Percentiles rank a stretch among this genome's conserved stretches.
These are phyloP conservation scores for Globisporangium okanoganense DNA, from an alignment of 352 stramenopile species.

Conservation along the genomic window DNA sequence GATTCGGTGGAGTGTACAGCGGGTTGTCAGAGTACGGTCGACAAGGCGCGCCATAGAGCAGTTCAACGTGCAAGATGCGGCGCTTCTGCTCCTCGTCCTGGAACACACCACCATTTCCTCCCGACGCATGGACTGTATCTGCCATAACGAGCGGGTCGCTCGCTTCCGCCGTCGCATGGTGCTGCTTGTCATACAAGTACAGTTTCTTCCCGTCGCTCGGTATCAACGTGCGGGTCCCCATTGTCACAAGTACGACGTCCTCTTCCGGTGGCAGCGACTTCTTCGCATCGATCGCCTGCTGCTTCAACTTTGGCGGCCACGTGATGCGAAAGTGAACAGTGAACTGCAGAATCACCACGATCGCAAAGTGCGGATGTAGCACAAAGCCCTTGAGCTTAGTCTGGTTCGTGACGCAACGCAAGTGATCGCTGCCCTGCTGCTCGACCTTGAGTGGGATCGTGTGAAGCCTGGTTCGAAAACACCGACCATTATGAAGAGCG, in stretches of 20 bases:
- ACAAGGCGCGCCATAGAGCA: constrained; percentile 55
- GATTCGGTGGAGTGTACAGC: constrained; percentile 60
- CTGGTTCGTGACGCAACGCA: constrained; percentile 43
- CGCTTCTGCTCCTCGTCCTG: constrained; percentile 19
- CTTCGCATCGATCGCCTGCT: constrained; percentile 55
- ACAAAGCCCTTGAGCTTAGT: constrained; percentile 71
- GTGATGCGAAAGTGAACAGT: constrained; percentile 75
- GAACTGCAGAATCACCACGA: constrained; percentile 87
- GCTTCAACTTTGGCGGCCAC: constrained; percentile 63
- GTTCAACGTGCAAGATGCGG: constrained; percentile 58
- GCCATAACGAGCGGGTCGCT: constrained; percentile 20
- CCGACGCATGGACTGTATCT: background rate
- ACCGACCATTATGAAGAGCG: constrained; percentile 86
- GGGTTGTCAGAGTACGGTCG: constrained; percentile 73
- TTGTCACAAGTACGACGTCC: constrained; percentile 73
- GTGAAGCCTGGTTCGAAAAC: constrained; percentile 61
- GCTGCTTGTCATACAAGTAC: constrained; percentile 64
- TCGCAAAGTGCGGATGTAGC: constrained; percentile 68
- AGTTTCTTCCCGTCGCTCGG: constrained; percentile 77
- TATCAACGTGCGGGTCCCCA: constrained; percentile 57
- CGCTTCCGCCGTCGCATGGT: constrained; percentile 24
- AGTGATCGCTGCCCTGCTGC: constrained; percentile 58
- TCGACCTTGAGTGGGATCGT: constrained; percentile 69
- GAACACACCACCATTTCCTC: constrained; percentile 9
- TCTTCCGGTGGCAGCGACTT: constrained; percentile 56